A percentile compares a stretch with the other conserved stretches of the same genome.
Evolutionary conservation across 2,329 filamentous ascomycete species (phyloP).

Genomic region (Coleophoma cylindrospora): DNA sequence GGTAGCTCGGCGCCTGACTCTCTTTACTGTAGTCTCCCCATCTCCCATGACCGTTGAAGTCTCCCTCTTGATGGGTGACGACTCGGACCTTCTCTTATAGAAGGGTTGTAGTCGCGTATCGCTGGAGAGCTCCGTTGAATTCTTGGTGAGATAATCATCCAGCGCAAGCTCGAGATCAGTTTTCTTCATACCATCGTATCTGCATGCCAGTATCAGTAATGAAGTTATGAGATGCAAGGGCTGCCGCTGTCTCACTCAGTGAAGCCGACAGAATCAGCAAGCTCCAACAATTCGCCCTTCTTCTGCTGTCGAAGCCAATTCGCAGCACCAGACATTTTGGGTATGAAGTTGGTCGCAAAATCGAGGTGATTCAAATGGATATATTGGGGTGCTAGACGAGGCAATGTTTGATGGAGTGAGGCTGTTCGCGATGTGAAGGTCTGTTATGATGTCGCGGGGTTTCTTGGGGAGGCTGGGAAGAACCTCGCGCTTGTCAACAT

Average conservation of each 20-base stretch:
- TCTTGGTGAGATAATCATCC: conserved; percentile 66
- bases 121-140: conserved; percentile 58
- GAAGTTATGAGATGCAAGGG: conserved; percentile 2
- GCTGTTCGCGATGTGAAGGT: no score
- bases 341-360: neutral
- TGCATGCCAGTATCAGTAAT: conserved; percentile 30
- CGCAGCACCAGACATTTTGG: neutral
- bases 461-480: no score
- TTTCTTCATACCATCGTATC: conserved; percentile 70
- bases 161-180: conserved; percentile 71
- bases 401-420: no score
- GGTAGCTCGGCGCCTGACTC: conserved; percentile 38
- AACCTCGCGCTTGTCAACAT: no score
- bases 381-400: no score
- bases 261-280: conserved; percentile 67
- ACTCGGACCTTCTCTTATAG: conserved; percentile 63
- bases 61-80: conserved; percentile 59
- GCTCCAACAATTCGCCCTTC: conserved; percentile 72
- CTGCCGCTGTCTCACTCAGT: conserved; percentile 56
- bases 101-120: conserved; percentile 67
- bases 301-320: conserved; percentile 73
- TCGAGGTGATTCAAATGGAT: neutral
- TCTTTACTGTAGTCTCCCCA: conserved; percentile 34
- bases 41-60: conserved; percentile 31
- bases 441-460: no score